Conservation (phyloP, 768 basidiomycete species). For the Leucocoprinus sp. region DNA sequence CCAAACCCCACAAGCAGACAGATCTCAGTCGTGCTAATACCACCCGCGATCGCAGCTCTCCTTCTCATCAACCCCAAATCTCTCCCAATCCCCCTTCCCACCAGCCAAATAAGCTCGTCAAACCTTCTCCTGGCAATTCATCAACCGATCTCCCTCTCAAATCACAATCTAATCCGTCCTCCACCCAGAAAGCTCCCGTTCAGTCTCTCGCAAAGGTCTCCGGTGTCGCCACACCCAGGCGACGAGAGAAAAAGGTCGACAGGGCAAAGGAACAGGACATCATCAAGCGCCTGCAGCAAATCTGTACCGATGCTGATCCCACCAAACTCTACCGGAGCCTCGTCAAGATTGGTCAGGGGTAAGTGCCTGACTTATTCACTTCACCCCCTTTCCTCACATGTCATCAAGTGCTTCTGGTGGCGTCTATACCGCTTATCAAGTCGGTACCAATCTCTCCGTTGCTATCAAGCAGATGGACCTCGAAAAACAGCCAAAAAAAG, state of each 20-base stretch:
- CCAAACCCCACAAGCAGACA: constrained; percentile 37
- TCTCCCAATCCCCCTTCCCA: constrained; percentile 19
- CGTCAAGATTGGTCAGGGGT: constrained; percentile 98
- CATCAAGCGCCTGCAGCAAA: constrained; percentile 81
- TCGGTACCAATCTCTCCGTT: constrained; percentile 87
- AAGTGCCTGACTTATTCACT: constrained; percentile 20
- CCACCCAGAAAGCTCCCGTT: constrained; percentile 30
- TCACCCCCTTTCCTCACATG: constrained; percentile 5
- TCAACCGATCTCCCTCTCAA: constrained; percentile 50
- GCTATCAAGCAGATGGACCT: constrained; percentile 99
- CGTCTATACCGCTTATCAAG: constrained; percentile 97
- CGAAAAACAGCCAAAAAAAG: constrained; percentile 99
- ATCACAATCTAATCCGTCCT: too few relatives aligned
- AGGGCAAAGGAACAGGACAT: constrained; percentile 83
- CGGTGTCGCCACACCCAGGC: constrained; percentile 73
- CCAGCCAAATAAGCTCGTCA: constrained; percentile 30
- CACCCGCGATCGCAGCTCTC: constrained; percentile 52
- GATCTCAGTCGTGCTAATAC: constrained; percentile 64
- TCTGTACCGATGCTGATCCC: constrained; percentile 97
- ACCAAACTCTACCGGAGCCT: constrained; percentile 87
- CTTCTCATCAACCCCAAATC: constrained; percentile 12
- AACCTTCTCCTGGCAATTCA: constrained; percentile 51
- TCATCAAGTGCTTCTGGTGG: constrained; percentile 81
- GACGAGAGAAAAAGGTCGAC: constrained; percentile 84
- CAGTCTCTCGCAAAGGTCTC: constrained; percentile 59